These are phyloP conservation scores for Malus fusca DNA, from an alignment of 306 rosid species.

Conservation along the genomic window DNA sequence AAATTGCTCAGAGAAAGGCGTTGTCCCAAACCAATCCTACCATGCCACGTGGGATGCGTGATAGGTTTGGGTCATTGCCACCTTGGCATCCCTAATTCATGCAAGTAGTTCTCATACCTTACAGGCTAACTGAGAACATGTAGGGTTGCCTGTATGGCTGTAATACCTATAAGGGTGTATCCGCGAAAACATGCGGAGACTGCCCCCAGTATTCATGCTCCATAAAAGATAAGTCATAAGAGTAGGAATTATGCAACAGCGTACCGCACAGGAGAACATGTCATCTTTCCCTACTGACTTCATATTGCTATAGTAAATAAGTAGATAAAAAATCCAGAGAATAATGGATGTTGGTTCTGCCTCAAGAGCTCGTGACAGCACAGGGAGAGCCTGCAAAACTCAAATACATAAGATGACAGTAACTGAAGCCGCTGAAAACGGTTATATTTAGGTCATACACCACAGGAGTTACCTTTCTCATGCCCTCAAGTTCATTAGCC, in stretches of 20 bases:
- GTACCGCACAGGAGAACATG: conserved; percentile 86
- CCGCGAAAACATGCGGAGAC: not conserved
- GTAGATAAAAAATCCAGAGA: conserved; percentile 76
- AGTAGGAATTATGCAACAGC: conserved; percentile 32
- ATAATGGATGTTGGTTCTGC: conserved; percentile 51
- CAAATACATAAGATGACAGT: conserved; percentile 17
- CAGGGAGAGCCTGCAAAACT: conserved; percentile 67
- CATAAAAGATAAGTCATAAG: not conserved
- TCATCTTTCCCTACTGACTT: conserved; percentile 72
- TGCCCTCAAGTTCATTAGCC: conserved; percentile 47
- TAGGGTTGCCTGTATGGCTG: not conserved
- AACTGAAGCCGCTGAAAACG: not conserved
- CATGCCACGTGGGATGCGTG: too few species aligned
- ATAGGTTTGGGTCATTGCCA: too few species aligned
- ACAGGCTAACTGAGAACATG: not conserved
- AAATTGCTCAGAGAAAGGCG: not conserved
- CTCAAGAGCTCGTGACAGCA: conserved; percentile 75
- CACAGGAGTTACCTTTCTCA: conserved; percentile 55
- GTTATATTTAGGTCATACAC: conserved; percentile 2
- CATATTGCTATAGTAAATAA: conserved; percentile 60
- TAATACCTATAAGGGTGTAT: not conserved
- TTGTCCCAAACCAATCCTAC: too few species aligned
- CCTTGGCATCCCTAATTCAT: too few species aligned
- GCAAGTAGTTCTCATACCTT: too few species aligned
- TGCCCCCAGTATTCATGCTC: conserved; percentile 1